Base-by-base conservation (phyloP, 805 yeast species). In the Saturnispora serradocipensis region DNA sequence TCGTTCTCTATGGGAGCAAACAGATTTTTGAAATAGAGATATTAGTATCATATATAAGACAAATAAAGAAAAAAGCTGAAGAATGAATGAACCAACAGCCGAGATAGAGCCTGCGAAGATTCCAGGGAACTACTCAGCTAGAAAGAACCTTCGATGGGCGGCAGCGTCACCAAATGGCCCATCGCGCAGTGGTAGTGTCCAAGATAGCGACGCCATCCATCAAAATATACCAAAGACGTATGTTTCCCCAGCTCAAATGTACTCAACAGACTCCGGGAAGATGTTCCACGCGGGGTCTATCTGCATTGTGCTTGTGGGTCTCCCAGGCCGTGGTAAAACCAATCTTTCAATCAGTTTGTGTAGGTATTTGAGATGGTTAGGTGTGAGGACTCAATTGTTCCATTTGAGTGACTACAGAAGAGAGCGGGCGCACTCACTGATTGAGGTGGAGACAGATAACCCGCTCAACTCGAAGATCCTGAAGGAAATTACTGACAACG, bases 301-400 rank as follows among this genome's bases (percentile, higher is more conserved):
- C 43, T 81, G 95, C 59, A 84, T 93, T 49, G 88, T 86, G 4
- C 75, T 93, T 58, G 91, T 87, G 4, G 99, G 99, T 0, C 73
- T 90, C 54, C 98, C 99, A 2, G 98, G 97, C 1, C 76, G 98
- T 46, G 97, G 98, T 2, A 93, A 93, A 65, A 93, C 99, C 1
- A 88, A 89, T 64, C 73, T 91, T 48, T 85, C 97, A 5, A 97
- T 91, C 39, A 84, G 96, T 13, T 74, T 93, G 56, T 88, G 97
- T 4, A 77, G 99, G 53, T 93, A 90, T 66, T 73, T 95, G 58
- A 77, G 97, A 60, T 93, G 99, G 99, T 72, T 93, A 44, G 99
- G 99, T 5, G 98, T 93, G 20, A 84, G 86, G 61, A 84, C 97
- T 1, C 90, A 88, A 60, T 81, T 88, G 28, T 91, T 88, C 70